Evolutionary conservation across 345 rosid genomes (phyloP).

Genomic region (Lepidium sativum): DNA sequence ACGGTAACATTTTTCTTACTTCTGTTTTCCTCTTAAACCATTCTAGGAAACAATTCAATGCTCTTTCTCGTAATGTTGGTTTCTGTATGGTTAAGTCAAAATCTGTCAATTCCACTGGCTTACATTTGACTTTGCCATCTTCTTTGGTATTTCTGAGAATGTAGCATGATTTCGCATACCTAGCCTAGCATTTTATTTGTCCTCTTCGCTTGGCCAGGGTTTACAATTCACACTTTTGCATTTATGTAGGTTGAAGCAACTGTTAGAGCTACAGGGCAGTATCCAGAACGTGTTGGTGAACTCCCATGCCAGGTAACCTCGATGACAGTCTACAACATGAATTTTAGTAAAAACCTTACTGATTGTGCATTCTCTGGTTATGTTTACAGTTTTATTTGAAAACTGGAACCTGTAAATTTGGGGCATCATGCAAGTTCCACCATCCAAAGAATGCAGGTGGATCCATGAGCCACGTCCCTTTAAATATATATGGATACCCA

Average conservation of each 20-base stretch:
- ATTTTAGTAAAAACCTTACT: background rate
- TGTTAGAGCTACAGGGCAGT: conserved; percentile 71
- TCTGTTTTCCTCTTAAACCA: background rate
- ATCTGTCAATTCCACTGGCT: background rate
- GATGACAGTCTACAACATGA: background rate
- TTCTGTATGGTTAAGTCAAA: background rate
- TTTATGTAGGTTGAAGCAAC: conserved; percentile 55
- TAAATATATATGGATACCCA: conserved; percentile 73
- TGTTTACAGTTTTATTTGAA: conserved; percentile 67
- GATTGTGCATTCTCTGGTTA: background rate
- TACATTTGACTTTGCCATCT: background rate
- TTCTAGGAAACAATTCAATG: background rate
- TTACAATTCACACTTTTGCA: background rate
- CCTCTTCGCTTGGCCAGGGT: background rate
- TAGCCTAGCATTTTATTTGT: background rate
- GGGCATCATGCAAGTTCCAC: conserved; percentile 95
- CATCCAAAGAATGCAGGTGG: conserved; percentile 81
- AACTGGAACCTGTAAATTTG: conserved; percentile 88
- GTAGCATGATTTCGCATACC: background rate
- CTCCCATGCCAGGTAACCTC: conserved; percentile 70
- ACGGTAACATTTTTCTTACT: conserved; percentile 32
- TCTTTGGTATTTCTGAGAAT: background rate
- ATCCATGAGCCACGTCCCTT: conserved; percentile 50
- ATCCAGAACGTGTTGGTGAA: conserved; percentile 81
- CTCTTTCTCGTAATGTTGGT: conserved; percentile 10